A percentile compares a stretch with the other conserved stretches of the same genome.
These are phyloP conservation scores for Aspergillus ellipticus DNA, from an alignment of 495 filamentous ascomycete species.

Conservation along the genomic window DNA sequence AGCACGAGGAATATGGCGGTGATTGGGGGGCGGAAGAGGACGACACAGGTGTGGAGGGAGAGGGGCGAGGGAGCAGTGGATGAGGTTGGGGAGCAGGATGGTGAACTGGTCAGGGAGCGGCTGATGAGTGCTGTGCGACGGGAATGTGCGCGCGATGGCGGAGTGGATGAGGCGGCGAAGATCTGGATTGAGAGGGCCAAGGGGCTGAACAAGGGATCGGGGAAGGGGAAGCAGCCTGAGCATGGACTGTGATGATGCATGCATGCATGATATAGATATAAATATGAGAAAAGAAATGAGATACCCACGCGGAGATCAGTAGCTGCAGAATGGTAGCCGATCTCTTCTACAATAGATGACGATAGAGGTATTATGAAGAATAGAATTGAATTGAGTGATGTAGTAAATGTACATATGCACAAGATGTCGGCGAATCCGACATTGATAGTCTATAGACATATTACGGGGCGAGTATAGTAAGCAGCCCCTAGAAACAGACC, in stretches of 20 bases:
- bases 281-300: neutral
- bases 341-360: neutral
- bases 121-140: slow-evolving; percentile 33
- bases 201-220: slow-evolving; percentile 25
- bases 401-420: neutral
- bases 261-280: neutral
- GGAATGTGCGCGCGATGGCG: slow-evolving; percentile 41
- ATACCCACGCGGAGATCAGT: no score
- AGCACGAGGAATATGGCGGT: slow-evolving; percentile 84
- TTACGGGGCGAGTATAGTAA: neutral
- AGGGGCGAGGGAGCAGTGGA: neutral
- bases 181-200: slow-evolving; percentile 46
- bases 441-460: neutral
- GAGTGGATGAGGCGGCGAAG: slow-evolving; percentile 30
- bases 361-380: neutral
- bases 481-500: neutral
- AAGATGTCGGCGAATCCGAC: neutral
- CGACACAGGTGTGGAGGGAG: slow-evolving; percentile 17
- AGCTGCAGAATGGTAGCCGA: neutral
- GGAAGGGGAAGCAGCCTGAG: slow-evolving; percentile 10
- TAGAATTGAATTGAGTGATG: neutral
- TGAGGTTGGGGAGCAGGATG: slow-evolving; percentile 23
- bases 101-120: slow-evolving; percentile 10
- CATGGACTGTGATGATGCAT: slow-evolving; percentile 3
- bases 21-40: slow-evolving; percentile 52